Evolutionary conservation across 257 asterid species (phyloP).

Genomic region (Penstemon eatonii): DNA sequence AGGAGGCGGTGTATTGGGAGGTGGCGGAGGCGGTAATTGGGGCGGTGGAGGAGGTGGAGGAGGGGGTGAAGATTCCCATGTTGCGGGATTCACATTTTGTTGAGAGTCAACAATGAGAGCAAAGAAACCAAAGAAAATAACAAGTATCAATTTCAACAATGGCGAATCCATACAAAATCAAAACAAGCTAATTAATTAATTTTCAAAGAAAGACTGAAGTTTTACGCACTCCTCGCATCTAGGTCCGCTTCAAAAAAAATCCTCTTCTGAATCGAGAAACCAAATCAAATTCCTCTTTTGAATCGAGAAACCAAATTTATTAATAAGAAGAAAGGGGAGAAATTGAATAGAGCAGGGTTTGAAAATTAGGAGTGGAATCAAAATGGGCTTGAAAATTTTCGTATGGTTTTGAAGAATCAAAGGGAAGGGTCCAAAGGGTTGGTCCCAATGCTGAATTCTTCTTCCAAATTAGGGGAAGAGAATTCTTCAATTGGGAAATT

Average conservation of each 20-base stretch:
- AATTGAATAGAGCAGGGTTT: constrained; percentile 22
- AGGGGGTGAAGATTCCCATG: constrained; percentile 28
- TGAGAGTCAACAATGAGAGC: constrained; percentile 48
- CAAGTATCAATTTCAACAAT: constrained; percentile 36
- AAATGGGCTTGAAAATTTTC: constrained; percentile 9
- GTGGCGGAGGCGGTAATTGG: constrained; percentile 22
- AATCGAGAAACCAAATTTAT: constrained; percentile 11
- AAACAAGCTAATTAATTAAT: constrained; percentile 10
- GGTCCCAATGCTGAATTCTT: constrained; percentile 27
- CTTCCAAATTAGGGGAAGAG: constrained; percentile 25
- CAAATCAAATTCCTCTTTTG: constrained; percentile 7
- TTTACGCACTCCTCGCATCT: constrained; percentile 50
- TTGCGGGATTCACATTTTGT: constrained; percentile 32
- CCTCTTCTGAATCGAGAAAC: constrained; percentile 14
- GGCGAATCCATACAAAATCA: constrained; percentile 53
- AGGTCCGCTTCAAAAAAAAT: constrained; percentile 30
- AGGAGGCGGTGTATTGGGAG: not conserved
- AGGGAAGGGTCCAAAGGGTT: constrained; percentile 14
- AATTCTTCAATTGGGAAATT: constrained; percentile 18
- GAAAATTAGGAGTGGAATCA: constrained; percentile 14
- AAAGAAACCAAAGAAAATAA: constrained; percentile 33
- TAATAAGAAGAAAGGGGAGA: constrained; percentile 21
- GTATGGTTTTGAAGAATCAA: constrained; percentile 29
- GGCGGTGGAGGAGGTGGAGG: constrained; percentile 36
- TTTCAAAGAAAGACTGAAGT: constrained; percentile 30